Base-by-base conservation (phyloP, 352 stramenopile species). In the Phytopythium oedochilum region DNA sequence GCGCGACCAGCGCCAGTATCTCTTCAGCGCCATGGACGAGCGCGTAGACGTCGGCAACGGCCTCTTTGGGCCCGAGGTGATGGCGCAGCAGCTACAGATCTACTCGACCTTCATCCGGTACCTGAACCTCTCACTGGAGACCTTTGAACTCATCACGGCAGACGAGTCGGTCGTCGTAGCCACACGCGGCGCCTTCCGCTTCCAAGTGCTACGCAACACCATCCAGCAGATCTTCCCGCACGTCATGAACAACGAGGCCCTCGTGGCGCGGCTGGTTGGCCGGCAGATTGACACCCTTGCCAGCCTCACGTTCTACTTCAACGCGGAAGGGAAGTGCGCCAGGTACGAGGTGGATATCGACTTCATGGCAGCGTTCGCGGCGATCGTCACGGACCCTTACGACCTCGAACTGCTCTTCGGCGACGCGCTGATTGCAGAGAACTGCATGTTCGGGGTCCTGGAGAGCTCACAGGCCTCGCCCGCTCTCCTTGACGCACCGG, bases 181-280 rank as follows among this genome's bases (percentile, higher is more conserved):
- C 5, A 57, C 63, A 38, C 65, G 22, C 10, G 63, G 63, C 12
- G 39, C 59, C 3, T 45, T 70, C 36, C 66, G 57, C 29, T 75
- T 78, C 53, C 63, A 73, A 45, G 62, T 75, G 22, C 34, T 73
- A 5, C 54, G 60, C 31, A 61, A 68, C 48, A 75, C 70, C n/a
- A 68, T 78, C 43, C 45, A 58, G 3, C 28, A 49, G 2, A 53
- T 78, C 44, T 71, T 75, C 20, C 70, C 66, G 9, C 70, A 75
- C 32, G 48, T 71, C 39, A 26, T 47, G 50, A n/a, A 17, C 35
- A 35, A 48, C 22, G 36, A 47, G 10, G 26, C 14, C n/a, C 50
- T 56, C 14, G 35, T 44, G 17, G 15, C 17, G 10, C 14, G 36
- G 17, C 17, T 56, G 2, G 17, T 56, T 10, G 50, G 50, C 2